phyloP scores from a whole-genome alignment of 2,329 filamentous ascomycete genomes.

The Penicillium italicum region DNA sequence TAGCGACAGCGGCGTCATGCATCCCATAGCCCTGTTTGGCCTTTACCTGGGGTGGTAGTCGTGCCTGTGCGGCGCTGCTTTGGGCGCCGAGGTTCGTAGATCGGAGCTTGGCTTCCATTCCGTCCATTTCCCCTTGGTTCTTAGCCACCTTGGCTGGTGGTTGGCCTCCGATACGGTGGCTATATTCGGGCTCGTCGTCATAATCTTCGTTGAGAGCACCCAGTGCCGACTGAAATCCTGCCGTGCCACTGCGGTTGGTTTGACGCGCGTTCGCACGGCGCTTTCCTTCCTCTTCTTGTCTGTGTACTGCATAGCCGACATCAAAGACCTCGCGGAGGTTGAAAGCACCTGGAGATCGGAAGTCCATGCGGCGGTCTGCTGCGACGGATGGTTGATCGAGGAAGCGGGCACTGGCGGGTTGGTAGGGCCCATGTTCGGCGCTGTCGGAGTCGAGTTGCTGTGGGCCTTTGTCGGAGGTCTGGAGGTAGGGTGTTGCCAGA shows the following conservation, averaged over 20 bases:
- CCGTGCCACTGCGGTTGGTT: constrained; percentile 59
- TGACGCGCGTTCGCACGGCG: constrained; percentile 78
- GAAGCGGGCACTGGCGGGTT: constrained; percentile 53
- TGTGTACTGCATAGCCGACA: constrained; percentile 94
- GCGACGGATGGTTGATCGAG: constrained; percentile 54
- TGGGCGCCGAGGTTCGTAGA: constrained; percentile 68
- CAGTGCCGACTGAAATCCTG: constrained; percentile 60
- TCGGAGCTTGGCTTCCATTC: constrained; percentile 82
- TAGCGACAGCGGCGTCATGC: constrained; percentile 78
- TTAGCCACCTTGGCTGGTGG: constrained; percentile 66
- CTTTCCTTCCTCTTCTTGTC: constrained; percentile 94
- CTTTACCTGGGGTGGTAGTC: constrained; percentile 53
- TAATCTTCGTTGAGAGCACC: constrained; percentile 63
- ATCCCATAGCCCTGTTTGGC: constrained; percentile 71
- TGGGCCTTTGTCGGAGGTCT: constrained; percentile 52
- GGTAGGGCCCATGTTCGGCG: constrained; percentile 36
- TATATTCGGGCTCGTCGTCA: constrained; percentile 56
- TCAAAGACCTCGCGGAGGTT: constrained; percentile 97
- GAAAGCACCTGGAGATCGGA: constrained; percentile 90
- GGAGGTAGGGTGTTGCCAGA: constrained; percentile 61
- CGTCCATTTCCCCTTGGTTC: constrained; percentile 57
- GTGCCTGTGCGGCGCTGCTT: constrained; percentile 60
- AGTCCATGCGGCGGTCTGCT: constrained; percentile 72
- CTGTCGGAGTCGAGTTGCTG: constrained; percentile 55
- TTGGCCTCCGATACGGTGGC: constrained; percentile 50